phyloP scores from a whole-genome alignment of 2,329 filamentous ascomycete genomes.

The Colletotrichum cuscutae region DNA sequence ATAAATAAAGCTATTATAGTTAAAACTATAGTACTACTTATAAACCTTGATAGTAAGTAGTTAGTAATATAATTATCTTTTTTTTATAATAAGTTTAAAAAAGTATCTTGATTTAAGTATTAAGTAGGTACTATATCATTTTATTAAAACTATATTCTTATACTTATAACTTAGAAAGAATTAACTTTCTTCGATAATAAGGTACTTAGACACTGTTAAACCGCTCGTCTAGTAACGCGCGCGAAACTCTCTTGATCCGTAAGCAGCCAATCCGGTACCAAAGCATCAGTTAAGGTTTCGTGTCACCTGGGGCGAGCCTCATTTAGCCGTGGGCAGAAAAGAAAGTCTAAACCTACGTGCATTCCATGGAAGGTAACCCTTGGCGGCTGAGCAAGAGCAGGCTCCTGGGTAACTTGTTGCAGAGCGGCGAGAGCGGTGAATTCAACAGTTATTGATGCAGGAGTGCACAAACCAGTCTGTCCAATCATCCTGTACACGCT shows the following conservation, averaged over 20 bases:
- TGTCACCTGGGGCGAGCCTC: background rate
- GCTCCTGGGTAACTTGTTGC: background rate
- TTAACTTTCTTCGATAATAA: too few species aligned
- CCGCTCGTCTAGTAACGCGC: background rate
- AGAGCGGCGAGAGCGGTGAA: background rate
- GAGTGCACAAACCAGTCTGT: background rate
- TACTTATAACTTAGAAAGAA: too few species aligned
- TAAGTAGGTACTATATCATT: too few species aligned
- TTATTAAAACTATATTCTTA: too few species aligned
- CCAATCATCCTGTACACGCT: background rate
- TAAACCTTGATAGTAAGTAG: too few species aligned
- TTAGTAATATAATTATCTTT: too few species aligned
- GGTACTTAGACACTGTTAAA: background rate
- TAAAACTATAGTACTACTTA: too few species aligned
- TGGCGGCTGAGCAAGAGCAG: background rate
- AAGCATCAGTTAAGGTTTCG: constrained; percentile 9
- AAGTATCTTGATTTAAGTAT: too few species aligned
- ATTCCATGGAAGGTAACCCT: background rate
- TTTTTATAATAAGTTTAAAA: too few species aligned
- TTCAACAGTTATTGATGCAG: background rate
- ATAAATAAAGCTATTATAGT: too few species aligned
- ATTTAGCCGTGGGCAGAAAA: background rate
- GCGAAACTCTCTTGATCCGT: background rate
- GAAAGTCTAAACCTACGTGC: background rate
- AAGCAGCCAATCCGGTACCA: background rate